Evolutionary conservation across 1,284 basidiomycete genomes (phyloP), one percentile per base, ranked within the genome.

Genomic region (Puccinia brachypodii): DNA sequence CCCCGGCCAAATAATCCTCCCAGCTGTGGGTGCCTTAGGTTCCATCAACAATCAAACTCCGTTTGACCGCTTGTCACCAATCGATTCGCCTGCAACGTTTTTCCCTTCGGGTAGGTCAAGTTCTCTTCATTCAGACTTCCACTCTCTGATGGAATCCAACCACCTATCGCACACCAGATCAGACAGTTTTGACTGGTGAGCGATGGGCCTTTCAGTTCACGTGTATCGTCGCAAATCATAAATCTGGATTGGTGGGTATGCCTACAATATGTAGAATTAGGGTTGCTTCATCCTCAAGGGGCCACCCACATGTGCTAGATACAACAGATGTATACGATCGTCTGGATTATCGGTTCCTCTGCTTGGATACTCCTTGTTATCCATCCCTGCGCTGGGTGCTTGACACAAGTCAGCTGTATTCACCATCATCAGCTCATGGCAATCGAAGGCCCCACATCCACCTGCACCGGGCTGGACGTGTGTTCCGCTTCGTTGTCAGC

Each of bases 31-130:
- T 68, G 22, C 28, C 28, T 28, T n/a, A 36, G 44, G 38, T 68
- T 42, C 64, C 38, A 25, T 44, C 64, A 68, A 42, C 38, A 42
- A 66, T 66, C 62, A 66, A 66, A 66, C 62, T n/a, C 42, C 6
- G 44, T 44, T 44, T 68, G 64, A 25, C 38, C 19, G 64, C 38
- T 68, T 68, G 64, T 68, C 64, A 68, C 64, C 36, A 68, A 42
- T 68, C 64, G 31, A 68, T 44, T 44, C n/a, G 64, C 14, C 38
- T 22, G 28, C 64, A 36, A 36, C 60, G 16, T 62, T 36, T 14
- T 36, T 62, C 38, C 25, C 64, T 14, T 68, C 64, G 38, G 64
- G 64, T 68, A 44, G 44, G 64, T 68, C 40, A 22, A n/a, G n/a
- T 11, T 68, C 16, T 22, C 64, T 22, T 68, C 28, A 19, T 25